Evolutionary conservation across 768 basidiomycete species (phyloP).

Genomic region (Saitozyma podzolica): DNA sequence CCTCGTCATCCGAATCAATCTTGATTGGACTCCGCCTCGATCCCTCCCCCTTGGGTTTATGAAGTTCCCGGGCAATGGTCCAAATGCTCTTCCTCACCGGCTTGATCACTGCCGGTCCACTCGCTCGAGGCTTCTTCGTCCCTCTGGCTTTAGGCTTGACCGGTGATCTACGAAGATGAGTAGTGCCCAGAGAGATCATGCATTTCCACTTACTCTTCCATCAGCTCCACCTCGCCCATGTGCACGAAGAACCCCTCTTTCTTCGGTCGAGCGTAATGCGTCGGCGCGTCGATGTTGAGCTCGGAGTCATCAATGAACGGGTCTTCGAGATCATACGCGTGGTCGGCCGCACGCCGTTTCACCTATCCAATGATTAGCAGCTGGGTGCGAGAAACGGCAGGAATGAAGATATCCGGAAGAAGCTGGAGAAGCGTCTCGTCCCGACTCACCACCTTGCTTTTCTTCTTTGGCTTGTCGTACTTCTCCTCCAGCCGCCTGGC

Average conservation of each 20-base stretch:
- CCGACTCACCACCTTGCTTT: slow-evolving; percentile 17
- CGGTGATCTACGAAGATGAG: slow-evolving; percentile 4
- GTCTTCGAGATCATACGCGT: slow-evolving; percentile 88
- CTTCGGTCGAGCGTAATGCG: slow-evolving; percentile 85
- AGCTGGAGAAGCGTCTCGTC: too few species aligned
- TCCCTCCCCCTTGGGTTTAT: slow-evolving; percentile 3
- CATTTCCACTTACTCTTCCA: slow-evolving; percentile 61
- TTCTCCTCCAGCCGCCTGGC: slow-evolving; percentile 41
- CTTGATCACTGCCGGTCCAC: slow-evolving; percentile 4
- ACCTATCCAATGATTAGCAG: too few species aligned
- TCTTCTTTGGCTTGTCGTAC: slow-evolving; percentile 30
- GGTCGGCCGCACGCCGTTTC: slow-evolving; percentile 49
- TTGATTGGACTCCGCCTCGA: slow-evolving; percentile 25
- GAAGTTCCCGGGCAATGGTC: not conserved
- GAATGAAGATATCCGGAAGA: too few species aligned
- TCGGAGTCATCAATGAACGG: slow-evolving; percentile 99
- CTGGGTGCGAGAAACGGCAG: too few species aligned
- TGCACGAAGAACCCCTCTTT: slow-evolving; percentile 82
- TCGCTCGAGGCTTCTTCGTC: slow-evolving; percentile 8
- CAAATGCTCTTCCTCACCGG: not conserved
- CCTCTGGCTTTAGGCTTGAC: slow-evolving; percentile 2
- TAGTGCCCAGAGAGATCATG: not conserved
- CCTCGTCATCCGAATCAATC: slow-evolving; percentile 29
- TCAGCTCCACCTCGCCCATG: slow-evolving; percentile 78
- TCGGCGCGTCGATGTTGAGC: slow-evolving; percentile 82